These are phyloP conservation scores for Phytophthora citricola DNA, from an alignment of 352 stramenopile genomes.

Conservation along the genomic window DNA sequence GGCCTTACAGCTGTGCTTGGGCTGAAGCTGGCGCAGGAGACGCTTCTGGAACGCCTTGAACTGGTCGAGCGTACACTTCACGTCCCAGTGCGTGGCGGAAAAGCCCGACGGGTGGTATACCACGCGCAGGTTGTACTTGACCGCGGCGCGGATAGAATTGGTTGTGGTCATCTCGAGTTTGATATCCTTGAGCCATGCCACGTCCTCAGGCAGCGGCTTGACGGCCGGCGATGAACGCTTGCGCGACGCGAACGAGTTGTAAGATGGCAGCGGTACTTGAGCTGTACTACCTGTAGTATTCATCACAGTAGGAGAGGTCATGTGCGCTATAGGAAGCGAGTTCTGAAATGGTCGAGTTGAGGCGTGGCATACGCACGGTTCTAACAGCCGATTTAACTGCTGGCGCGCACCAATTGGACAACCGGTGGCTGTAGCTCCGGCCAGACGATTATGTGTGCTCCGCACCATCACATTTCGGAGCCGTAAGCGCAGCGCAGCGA, in stretches of 20 bases:
- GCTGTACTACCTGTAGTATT: not conserved
- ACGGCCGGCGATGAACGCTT: constrained; percentile 36
- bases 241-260: constrained; percentile 37
- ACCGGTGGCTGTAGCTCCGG: constrained; percentile 24
- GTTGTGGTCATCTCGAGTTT: constrained; percentile 41
- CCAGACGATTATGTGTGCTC: constrained; percentile 20
- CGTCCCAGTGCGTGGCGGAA: constrained; percentile 40
- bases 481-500: constrained; percentile 14
- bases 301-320: constrained; percentile 26
- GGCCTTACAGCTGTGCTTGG: constrained; percentile 65
- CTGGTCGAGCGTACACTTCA: constrained; percentile 48
- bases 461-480: constrained; percentile 5
- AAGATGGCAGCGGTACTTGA: constrained; percentile 4
- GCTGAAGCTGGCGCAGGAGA: constrained; percentile 50
- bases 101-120: constrained; percentile 18
- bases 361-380: constrained; percentile 15
- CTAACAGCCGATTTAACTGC: constrained; percentile 34
- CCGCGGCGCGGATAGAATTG: constrained; percentile 31
- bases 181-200: constrained; percentile 46
- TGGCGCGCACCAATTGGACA: constrained; percentile 33
- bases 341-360: constrained; percentile 35
- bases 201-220: constrained; percentile 40
- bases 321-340: constrained; percentile 15
- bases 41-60: constrained; percentile 59
- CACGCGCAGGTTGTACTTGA: constrained; percentile 43